These are phyloP conservation scores for Grammothele lineata DNA, from an alignment of 768 basidiomycete genomes.

Conservation along the genomic window DNA sequence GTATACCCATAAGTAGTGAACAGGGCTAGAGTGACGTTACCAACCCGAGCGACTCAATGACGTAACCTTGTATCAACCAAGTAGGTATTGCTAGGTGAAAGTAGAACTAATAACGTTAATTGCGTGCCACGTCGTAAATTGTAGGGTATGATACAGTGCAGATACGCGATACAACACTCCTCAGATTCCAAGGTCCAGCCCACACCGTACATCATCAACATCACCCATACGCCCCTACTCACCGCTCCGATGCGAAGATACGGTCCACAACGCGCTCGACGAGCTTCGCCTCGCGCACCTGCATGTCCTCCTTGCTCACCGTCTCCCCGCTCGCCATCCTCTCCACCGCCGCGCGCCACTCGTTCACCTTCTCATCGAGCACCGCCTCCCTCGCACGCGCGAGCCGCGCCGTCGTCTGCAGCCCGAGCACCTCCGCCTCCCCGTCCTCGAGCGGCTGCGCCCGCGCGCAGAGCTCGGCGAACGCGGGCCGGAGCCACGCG, in stretches of 20 bases:
- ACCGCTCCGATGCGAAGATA: slow-evolving; percentile 8
- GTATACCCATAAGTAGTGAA: too few relatives aligned
- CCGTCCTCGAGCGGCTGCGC: slow-evolving; percentile 28
- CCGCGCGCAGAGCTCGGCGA: slow-evolving; percentile 33
- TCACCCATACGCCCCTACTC: too few relatives aligned
- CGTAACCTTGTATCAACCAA: too few relatives aligned
- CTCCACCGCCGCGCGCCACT: slow-evolving; percentile 14
- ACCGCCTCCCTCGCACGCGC: slow-evolving; percentile 24
- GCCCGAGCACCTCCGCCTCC: slow-evolving; percentile 33
- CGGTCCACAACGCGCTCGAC: slow-evolving; percentile 15
- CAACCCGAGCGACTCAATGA: too few relatives aligned
- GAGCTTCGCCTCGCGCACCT: slow-evolving; percentile 14
- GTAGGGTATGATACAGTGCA: too few relatives aligned
- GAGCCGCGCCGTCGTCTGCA: slow-evolving; percentile 22
- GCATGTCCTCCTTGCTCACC: slow-evolving; percentile 14
- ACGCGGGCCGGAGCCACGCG: slow-evolving; percentile 37
- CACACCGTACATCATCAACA: not conserved
- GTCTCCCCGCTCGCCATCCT: slow-evolving; percentile 6
- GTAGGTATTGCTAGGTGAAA: too few relatives aligned
- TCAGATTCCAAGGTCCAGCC: slow-evolving; percentile 7
- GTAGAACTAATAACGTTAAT: too few relatives aligned
- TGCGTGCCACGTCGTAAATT: too few relatives aligned
- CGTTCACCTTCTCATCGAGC: slow-evolving; percentile 14
- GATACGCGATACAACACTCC: slow-evolving; percentile 10
- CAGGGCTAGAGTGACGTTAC: too few relatives aligned